Evolutionary conservation across 2,329 filamentous ascomycete genomes (phyloP), one percentile per base, ranked within the genome.

Genomic region (Paecilomyces fulvus): DNA sequence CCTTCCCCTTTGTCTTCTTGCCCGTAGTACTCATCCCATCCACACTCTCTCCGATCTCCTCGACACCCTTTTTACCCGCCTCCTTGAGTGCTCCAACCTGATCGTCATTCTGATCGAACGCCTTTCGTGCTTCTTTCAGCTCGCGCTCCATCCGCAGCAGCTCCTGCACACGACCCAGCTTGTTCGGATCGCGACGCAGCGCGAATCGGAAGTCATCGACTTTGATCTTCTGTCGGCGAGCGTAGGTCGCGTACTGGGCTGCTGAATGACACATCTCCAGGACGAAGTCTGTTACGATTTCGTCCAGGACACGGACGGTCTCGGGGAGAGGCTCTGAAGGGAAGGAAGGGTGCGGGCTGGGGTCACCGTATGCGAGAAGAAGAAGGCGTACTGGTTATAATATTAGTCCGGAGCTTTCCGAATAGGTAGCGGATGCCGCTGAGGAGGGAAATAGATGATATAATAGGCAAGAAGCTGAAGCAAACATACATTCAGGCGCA

Each of bases 181-280:
- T 95, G 58, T 83, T 79, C 8, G 89, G 86, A 67, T 97, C 95
- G 61, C 88, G 84, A 30, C 94, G 84, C 64, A 97, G 83, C 43
- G 91, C 90, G 74, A 95, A 99, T 68, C 95, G 91, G 76, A 99
- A 96, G 74, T 99, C 94, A 67, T 96, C 92, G 67, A 95, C 89
- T 73, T 99, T 99, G 75, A 99, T 91, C 76, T 99, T 99, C 67
- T 95, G 90, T 1, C 94, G 88, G 0, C 91, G 88, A 2, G 89
- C 86, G 73, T 95, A 90, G 71, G 89, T 86, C 0, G 94, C 94
- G 54, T 87, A 86, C 49, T 89, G 85, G 3, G 91, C 90, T 3
- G 94, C 92, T 69, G 90, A 87, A 77, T 95, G 94, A 74, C 89
- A 92, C 55, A 94, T 86, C 71, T 94, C 90, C 70, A 95, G 90